A percentile compares a stretch with the other conserved stretches of the same genome.
These are phyloP conservation scores for Calocybe gangraenosa DNA, from an alignment of 768 basidiomycete species.

Conservation along the genomic window DNA sequence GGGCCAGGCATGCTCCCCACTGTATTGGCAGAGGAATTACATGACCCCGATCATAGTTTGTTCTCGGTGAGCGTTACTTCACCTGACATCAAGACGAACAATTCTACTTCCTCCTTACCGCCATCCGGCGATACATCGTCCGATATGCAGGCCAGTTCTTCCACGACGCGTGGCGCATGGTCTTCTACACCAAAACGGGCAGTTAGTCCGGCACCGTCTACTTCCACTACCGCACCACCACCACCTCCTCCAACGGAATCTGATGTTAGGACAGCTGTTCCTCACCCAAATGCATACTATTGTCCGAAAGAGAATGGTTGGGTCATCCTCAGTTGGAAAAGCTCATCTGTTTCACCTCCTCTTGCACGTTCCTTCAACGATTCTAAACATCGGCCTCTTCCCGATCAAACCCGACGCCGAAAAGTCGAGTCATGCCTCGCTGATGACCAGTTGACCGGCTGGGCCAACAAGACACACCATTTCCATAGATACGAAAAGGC, in stretches of 20 bases:
- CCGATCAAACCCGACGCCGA: constrained; percentile 50
- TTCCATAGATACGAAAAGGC: constrained; percentile 74
- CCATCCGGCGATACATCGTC: not conserved
- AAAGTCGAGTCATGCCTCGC: constrained; percentile 48
- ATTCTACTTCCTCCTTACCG: not conserved
- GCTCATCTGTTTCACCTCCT: constrained; percentile 56
- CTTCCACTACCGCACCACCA: constrained; percentile 7
- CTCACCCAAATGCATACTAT: constrained; percentile 81
- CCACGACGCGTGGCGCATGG: constrained; percentile 9
- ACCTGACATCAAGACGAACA: constrained; percentile 17
- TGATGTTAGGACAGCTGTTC: constrained; percentile 65
- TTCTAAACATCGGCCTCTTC: constrained; percentile 41
- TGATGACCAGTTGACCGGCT: constrained; percentile 41
- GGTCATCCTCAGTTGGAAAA: constrained; percentile 71
- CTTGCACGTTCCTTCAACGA: constrained; percentile 51
- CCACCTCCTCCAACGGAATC: constrained; percentile 50
- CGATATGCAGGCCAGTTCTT: not conserved
- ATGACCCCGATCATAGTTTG: constrained; percentile 69
- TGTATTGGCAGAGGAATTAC: constrained; percentile 59
- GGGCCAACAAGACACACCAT: constrained; percentile 68
- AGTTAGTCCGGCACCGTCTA: not conserved
- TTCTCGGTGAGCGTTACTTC: constrained; percentile 50
- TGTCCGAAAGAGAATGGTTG: constrained; percentile 81
- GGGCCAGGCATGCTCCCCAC: constrained; percentile 71
- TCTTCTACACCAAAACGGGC: not conserved